Percentiles rank a stretch among this genome's conserved stretches.
Conservation (phyloP, 2,329 filamentous ascomycete genomes). For the Tolypocladium capitatum region DNA sequence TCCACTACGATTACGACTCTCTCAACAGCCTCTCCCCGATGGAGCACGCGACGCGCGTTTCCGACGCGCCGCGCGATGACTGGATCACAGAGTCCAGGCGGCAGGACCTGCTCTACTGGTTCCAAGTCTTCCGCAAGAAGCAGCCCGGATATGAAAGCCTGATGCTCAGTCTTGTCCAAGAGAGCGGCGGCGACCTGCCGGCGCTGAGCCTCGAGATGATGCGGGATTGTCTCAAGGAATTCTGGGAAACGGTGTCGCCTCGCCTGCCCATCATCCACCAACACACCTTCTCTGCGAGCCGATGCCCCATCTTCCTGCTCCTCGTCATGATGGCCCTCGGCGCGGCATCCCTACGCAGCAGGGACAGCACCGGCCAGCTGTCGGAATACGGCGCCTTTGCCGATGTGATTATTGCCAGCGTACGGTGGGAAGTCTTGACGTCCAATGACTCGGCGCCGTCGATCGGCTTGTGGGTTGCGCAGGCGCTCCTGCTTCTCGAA, state of each 20-base stretch:
- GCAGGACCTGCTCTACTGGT: slow-evolving; percentile 29
- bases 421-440: slow-evolving; percentile 74
- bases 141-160: slow-evolving; percentile 25
- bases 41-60: slow-evolving; percentile 26
- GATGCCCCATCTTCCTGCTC: slow-evolving; percentile 64
- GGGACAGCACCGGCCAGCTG: slow-evolving; percentile 39
- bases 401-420: slow-evolving; percentile 52
- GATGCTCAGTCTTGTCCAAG: slow-evolving; percentile 22
- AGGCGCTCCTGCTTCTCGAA: slow-evolving; percentile 70
- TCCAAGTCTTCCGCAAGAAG: slow-evolving; percentile 29
- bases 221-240: slow-evolving; percentile 72
- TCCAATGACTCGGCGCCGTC: slow-evolving; percentile 72
- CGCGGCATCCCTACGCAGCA: slow-evolving; percentile 61
- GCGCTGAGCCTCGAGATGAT: slow-evolving; percentile 64
- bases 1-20: slow-evolving; percentile 38
- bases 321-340: slow-evolving; percentile 76
- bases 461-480: slow-evolving; percentile 78
- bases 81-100: slow-evolving; percentile 30
- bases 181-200: slow-evolving; percentile 28
- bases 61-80: slow-evolving; percentile 28
- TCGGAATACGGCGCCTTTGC: slow-evolving; percentile 33
- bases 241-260: slow-evolving; percentile 76
- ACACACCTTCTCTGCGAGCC: slow-evolving; percentile 70
- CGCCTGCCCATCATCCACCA: slow-evolving; percentile 81
- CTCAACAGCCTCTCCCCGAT: slow-evolving; percentile 32